Evolutionary conservation across 495 filamentous ascomycete species (phyloP), one percentile per base, ranked within the genome.

Genomic region (Tuber melanosporum): DNA sequence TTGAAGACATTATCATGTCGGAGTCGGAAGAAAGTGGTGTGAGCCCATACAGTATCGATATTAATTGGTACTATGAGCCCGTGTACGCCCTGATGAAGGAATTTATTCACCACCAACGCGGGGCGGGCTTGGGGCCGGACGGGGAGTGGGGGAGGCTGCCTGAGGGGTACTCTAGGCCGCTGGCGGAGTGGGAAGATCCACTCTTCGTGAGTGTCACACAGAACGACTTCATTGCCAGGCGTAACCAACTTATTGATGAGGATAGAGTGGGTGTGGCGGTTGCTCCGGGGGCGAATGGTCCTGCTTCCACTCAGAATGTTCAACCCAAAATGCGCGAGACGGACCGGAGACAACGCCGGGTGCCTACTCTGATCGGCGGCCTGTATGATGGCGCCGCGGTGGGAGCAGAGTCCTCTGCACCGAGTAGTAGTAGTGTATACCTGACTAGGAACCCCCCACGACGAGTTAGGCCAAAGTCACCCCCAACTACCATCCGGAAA

Each of bases 1-100:
- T 3, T 7, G 4, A 9, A 2, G 26, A 2, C n/a, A 9, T 0
- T 0, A 3, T 0, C 0, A 20, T 22, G 20, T 6, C 0, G 20
- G 0, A 12, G 2, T 3, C n/a, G n/a, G 52, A 14, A 62, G 8
- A 9, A n/a, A n/a, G 10, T 0, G 3, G 7, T 0, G 7, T 2
- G 19, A 7, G 3, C 9, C n/a, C n/a, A 3, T 3, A 6, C 1
- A n/a, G n/a, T n/a, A n/a, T n/a, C n/a, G n/a, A n/a, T n/a, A n/a
- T n/a, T n/a, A n/a, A n/a, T n/a, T 62, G 57, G 57, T 66, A 66
- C 57, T 66, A 66, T 7, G 57, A 26, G 14, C n/a, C 26, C 3
- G 57, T 66, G 26, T 66, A 32, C n/a, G n/a, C n/a, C 12, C 57
- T 66, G 7, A 66, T 66, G 57, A 26, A 22, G 26, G 57, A 66